These are phyloP conservation scores for Agaricus blazei DNA, from an alignment of 768 basidiomycete genomes.

Conservation along the genomic window DNA sequence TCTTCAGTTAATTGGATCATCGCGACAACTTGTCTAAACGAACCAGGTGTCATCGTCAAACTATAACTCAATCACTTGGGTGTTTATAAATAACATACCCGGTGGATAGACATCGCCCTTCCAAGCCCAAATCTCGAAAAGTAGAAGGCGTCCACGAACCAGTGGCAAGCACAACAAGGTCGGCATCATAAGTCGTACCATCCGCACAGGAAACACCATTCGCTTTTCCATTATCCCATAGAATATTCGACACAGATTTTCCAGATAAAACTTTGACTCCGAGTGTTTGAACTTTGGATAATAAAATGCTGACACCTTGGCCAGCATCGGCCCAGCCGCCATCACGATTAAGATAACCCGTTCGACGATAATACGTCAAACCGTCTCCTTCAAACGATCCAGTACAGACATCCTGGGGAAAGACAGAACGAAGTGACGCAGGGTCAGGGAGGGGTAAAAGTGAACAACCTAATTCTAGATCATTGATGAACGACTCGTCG, in stretches of 20 bases:
- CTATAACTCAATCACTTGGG: not conserved
- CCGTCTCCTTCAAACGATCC: constrained; percentile 34
- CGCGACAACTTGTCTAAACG: constrained; percentile 70
- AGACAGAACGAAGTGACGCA: constrained; percentile 39
- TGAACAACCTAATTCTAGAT: constrained; percentile 49
- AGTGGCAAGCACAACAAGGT: constrained; percentile 62
- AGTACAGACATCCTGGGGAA: constrained; percentile 37
- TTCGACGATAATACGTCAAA: not conserved
- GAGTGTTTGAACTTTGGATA: constrained; percentile 47
- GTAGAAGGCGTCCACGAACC: constrained; percentile 86
- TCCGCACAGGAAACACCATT: constrained; percentile 60
- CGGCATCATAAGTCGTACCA: constrained; percentile 50
- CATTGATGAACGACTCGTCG: constrained; percentile 56
- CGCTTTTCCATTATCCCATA: constrained; percentile 31
- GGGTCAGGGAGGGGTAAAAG: constrained; percentile 34
- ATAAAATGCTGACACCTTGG: constrained; percentile 53
- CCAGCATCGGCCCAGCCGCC: constrained; percentile 85
- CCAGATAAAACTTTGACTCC: constrained; percentile 59
- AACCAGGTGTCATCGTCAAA: not conserved
- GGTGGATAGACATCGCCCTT: constrained; percentile 60
- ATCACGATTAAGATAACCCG: constrained; percentile 64
- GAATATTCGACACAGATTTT: constrained; percentile 49
- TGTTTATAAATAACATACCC: constrained; percentile 49
- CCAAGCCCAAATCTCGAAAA: constrained; percentile 56
- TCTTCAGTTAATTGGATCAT: constrained; percentile 69